A percentile compares a stretch with the other conserved stretches of the same genome.
These are phyloP conservation scores for Phoma sp. DNA, from an alignment of 2,329 filamentous ascomycete genomes.

Conservation along the genomic window DNA sequence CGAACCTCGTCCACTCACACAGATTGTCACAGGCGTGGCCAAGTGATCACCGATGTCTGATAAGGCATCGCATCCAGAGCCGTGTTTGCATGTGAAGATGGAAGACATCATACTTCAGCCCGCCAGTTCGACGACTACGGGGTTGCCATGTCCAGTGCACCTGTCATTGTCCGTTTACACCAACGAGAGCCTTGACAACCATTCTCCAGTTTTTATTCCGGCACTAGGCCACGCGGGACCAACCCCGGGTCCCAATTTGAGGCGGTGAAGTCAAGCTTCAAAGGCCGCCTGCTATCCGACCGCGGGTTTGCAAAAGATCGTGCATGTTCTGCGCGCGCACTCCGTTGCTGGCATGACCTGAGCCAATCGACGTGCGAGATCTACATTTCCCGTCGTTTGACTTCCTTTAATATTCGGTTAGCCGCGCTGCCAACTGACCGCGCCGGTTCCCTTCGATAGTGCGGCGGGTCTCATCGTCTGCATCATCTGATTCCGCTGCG, in stretches of 20 bases:
- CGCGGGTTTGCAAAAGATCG: conserved; percentile 23
- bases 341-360: conserved; percentile 25
- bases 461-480: conserved; percentile 27
- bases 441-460: conserved; percentile 28
- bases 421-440: conserved; percentile 25
- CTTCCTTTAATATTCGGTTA: conserved; percentile 16
- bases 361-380: conserved; percentile 32
- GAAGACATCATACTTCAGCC: conserved; percentile 29
- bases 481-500: conserved; percentile 30
- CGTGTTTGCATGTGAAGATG: conserved; percentile 36
- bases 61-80: conserved; percentile 3
- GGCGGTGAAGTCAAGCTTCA: conserved; percentile 37
- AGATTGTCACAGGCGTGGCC: conserved; percentile 34
- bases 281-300: conserved; percentile 28
- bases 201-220: conserved; percentile 33
- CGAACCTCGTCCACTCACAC: conserved; percentile 19
- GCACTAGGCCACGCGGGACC: conserved; percentile 24
- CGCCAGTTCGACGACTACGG: conserved; percentile 12
- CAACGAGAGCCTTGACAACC: conserved; percentile 12
- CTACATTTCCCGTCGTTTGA: conserved; percentile 25
- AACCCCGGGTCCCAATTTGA: conserved; percentile 27
- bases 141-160: conserved; percentile 30
- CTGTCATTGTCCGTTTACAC: conserved; percentile 25
- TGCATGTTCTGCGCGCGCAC: conserved; percentile 25
- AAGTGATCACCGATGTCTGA: conserved; percentile 27